phyloP scores from a whole-genome alignment of 768 basidiomycete species.

The Gloeopeniophorella convolvens region DNA sequence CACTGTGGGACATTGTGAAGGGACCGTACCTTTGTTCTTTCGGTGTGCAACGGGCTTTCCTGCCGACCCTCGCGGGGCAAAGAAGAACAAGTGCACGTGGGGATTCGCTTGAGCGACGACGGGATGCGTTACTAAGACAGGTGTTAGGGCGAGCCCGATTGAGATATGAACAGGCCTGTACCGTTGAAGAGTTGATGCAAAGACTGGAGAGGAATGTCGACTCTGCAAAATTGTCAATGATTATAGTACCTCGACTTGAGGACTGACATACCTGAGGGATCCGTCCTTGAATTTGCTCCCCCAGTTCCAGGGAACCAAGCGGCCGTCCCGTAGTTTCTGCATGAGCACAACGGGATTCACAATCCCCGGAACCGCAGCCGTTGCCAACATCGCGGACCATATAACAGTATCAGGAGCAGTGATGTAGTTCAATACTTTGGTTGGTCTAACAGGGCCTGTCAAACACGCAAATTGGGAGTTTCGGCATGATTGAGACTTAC shows the following conservation, averaged over 20 bases:
- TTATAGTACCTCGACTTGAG: background rate
- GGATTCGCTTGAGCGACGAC: conserved; percentile 94
- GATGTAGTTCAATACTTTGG: conserved; percentile 91
- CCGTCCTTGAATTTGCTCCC: conserved; percentile 93
- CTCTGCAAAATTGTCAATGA: conserved; percentile 37
- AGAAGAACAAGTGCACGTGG: conserved; percentile 92
- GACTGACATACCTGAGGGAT: conserved; percentile 56
- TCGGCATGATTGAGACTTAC: conserved; percentile 30
- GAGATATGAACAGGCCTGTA: conserved; percentile 26
- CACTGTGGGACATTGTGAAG: background rate
- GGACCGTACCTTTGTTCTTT: conserved; percentile 70
- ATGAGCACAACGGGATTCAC: conserved; percentile 92
- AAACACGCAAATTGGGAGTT: too few species aligned
- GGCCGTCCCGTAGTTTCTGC: conserved; percentile 80
- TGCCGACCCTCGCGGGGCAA: conserved; percentile 81
- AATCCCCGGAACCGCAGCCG: conserved; percentile 93
- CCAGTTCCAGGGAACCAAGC: conserved; percentile 88
- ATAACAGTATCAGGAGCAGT: conserved; percentile 91
- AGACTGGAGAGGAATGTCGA: conserved; percentile 91
- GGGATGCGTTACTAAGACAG: conserved; percentile 69
- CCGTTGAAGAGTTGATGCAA: conserved; percentile 88
- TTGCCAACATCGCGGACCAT: conserved; percentile 77
- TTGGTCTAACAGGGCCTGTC: conserved; percentile 52
- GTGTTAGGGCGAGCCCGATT: background rate
- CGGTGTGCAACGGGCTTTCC: conserved; percentile 93